Base-by-base conservation (phyloP, 345 rosid genomes). In the Brassica juncea region DNA sequence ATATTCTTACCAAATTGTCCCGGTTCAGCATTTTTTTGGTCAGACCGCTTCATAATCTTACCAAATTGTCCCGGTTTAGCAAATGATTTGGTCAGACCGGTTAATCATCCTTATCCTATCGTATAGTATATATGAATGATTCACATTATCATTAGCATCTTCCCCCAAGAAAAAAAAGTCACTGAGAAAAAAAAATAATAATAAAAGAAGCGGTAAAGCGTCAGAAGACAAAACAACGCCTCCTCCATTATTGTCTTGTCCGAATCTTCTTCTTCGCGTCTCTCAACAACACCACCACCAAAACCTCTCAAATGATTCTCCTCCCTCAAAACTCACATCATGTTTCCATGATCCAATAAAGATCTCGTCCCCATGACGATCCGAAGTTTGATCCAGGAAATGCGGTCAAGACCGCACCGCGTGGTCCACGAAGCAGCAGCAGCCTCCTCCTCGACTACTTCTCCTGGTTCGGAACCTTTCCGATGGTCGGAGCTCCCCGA, bases 401-500 rank as follows among this genome's bases (percentile, higher is more conserved):
- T 86, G 81, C 83, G 89, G 80, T 85, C 88, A 4, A 86, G 88
- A 72, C 87, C 90, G 0, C 88, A 88, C 72, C 86, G 91, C 31
- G 88, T 89, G 71, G 88, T 87, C 59, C 89, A 88, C 74, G 88
- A 82, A 69, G 75, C 84, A 35, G 77, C 2, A 23, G 25, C 25
- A 23, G 25, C 25, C 25, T 23, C 25, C 25, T 23, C 84, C 1
- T 71, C 59, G 1, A 34, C 47, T 0, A 2, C 81, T 76, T 27
- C 82, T 76, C 32, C 82, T 73, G 47, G 6, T 12, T 66, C 10
- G 65, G 79, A 34, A n/a, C 75, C 73, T 42, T 85, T 87, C 72
- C 68, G 80, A 77, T 94, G 99, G 99, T 88, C 88, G 10, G 85
- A 85, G 72, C 81, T 94, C 70, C 99, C 97, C 0, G 92, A 73